Evolutionary conservation across 2,329 filamentous ascomycete genomes (phyloP), one percentile per base, ranked within the genome.

Genomic region (Clarireedia paspali): DNA sequence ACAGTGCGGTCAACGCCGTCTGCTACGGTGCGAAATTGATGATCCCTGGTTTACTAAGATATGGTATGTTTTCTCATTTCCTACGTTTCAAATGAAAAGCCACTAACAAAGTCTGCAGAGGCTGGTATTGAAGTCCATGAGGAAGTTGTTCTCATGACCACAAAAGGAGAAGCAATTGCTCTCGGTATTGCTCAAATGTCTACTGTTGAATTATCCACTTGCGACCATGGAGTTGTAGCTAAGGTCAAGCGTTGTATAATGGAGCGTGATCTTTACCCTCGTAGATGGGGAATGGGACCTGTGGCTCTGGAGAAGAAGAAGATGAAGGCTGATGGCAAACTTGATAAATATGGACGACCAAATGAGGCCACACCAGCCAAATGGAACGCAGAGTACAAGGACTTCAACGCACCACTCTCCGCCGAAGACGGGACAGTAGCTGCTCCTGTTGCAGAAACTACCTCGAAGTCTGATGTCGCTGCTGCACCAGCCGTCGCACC

Each of bases 161-260:
- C 94, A 69, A 99, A 99, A 82, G 94, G 94, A 68, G 94, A 99
- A 77, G 94, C 94, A 46, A 96, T 99, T 69, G 94, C 94, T 58
- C 83, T 99, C 60, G 94, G 88, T 67, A 95, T 96, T 68, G 91
- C 94, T 17, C 89, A 95, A 73, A 99, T 99, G 94, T 96, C 91
- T 40, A 95, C 91, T 2, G 91, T 96, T 49, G 94, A 97, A 77
- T 89, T 99, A 74, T 90, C 90, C 30, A 92, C 91, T 36, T 97
- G 94, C 74, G 91, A 97, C 71, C 94, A 99, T 74, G 94, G 94
- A 67, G 91, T 96, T 57, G 92, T 97, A 58, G 94, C 94, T 66
- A 97, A 96, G 81, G 90, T 99, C 72, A 99, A 99, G 86, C 87
- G 94, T 68, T 96, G 91, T 75, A 99, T 99, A 74, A 99, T 99